These are phyloP conservation scores for Gentiana straminea DNA, from an alignment of 257 asterid species.

Conservation along the genomic window DNA sequence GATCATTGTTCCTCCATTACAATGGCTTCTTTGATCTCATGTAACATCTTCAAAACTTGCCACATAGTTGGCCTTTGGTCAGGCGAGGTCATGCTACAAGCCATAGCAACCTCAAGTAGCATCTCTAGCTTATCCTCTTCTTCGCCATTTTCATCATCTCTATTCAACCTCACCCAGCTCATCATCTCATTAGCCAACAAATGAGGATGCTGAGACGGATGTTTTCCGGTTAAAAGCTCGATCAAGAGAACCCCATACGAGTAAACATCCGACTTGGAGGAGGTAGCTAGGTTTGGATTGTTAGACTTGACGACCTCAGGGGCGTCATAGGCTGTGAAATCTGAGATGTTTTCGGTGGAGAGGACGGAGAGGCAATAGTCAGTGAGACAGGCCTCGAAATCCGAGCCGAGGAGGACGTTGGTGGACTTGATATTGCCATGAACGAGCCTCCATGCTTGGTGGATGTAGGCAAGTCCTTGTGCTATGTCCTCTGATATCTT, in stretches of 20 bases:
- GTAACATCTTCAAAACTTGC: conserved; percentile 91
- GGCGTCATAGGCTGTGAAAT: conserved; percentile 44
- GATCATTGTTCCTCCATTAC: conserved; percentile 44
- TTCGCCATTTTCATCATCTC: conserved; percentile 42
- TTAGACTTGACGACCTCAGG: conserved; percentile 42
- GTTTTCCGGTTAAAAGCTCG: conserved; percentile 72
- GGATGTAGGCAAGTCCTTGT: conserved; percentile 83
- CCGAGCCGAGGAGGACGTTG: conserved; percentile 77
- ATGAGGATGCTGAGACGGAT: conserved; percentile 50
- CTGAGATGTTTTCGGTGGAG: conserved; percentile 26
- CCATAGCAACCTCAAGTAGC: conserved; percentile 77
- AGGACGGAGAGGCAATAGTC: conserved; percentile 65
- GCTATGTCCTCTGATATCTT: conserved; percentile 94
- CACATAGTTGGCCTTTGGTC: conserved; percentile 94
- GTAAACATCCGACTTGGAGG: conserved; percentile 72
- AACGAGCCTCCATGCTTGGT: conserved; percentile 92
- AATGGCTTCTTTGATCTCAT: conserved; percentile 68
- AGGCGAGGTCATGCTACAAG: conserved; percentile 45
- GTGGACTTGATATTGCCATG: conserved; percentile 84
- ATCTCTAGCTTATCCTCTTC: conserved; percentile 43
- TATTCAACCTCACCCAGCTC: conserved; percentile 50
- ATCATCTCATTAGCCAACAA: conserved; percentile 37
- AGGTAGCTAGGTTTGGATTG: conserved; percentile 24
- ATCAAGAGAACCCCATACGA: conserved; percentile 68
- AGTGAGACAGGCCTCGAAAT: conserved; percentile 81